Evolutionary conservation across 306 rosid species (phyloP), one percentile per base, ranked within the genome.

Genomic region (Oemleria cerasiformis): DNA sequence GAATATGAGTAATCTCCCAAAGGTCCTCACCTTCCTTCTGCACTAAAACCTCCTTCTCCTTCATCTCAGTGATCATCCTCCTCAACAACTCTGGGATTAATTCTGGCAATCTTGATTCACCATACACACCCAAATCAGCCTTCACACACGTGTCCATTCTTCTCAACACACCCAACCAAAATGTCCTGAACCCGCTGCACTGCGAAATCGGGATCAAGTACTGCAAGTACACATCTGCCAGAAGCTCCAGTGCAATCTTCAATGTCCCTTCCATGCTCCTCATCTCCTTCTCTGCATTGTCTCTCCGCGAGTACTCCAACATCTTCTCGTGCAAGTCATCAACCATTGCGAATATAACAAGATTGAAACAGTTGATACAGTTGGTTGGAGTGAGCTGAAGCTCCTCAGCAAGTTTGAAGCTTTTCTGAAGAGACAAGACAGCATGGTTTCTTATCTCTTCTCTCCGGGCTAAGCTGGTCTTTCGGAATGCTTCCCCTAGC

Each of bases 91-190:
- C 86, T 23, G 96, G 96, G 30, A 89, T 70, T 30, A 79, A 25
- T 8, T 86, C 90, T 36, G 68, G 85, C 84, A 94, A 55, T 39
- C 63, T 80, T 12, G 96, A 86, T 30, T 67, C 69, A 55, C 96
- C 97, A 77, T 83, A 85, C 1, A 69, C 84, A 21, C 97, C 97
- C 57, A 94, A 83, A 14, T 94, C 95, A 72, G 91, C 95, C 66
- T 91, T 94, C 97, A 91, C 81, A 19, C 93, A 91, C 3, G 97
- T 87, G 76, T 89, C 99, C 99, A 94, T 91, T 80, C 97, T 87
- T 69, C 97, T 86, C 82, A 94, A 77, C 47, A 94, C 79, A 9
- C 99, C 96, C 16, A 91, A 71, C 99, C 99, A 94, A 67, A 94
- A 89, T 19, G 91, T 80, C 75, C 90, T 62, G 50, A 89, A 91